Conservation (phyloP, 2,329 filamentous ascomycete species). For the Pestalotiopsis sp. region DNA sequence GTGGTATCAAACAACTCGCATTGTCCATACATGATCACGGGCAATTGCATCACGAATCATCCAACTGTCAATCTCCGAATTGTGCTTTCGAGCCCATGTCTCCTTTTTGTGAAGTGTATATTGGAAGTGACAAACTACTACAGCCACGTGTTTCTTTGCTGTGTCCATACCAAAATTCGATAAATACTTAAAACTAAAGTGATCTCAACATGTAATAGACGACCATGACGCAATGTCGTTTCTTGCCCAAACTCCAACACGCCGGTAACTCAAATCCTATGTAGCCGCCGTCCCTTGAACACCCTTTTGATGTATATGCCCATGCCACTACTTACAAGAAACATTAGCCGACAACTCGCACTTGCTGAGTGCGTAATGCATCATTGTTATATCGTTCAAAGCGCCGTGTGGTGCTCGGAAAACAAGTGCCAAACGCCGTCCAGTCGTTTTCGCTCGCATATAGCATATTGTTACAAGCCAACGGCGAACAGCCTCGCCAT, state of each 20-base stretch:
- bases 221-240: neutral
- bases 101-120: too few relatives aligned
- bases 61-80: too few relatives aligned
- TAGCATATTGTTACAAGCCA: conserved; percentile 41
- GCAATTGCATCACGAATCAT: too few relatives aligned
- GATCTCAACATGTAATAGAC: neutral
- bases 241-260: conserved; percentile 22
- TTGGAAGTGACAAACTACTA: neutral
- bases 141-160: neutral
- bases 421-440: conserved; percentile 12
- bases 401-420: conserved; percentile 17
- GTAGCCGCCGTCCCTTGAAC: conserved; percentile 33
- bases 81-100: too few relatives aligned
- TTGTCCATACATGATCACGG: neutral
- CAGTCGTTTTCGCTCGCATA: conserved; percentile 30
- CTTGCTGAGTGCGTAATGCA: neutral
- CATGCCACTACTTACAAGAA: conserved; percentile 32
- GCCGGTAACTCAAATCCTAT: conserved; percentile 30
- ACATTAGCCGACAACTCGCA: neutral
- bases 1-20: neutral
- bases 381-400: neutral
- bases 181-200: neutral
- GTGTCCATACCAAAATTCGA: neutral
- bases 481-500: conserved; percentile 1
- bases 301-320: conserved; percentile 52